Evolutionary conservation across 306 rosid genomes (phyloP).

Genomic region (Prunus campanulata): DNA sequence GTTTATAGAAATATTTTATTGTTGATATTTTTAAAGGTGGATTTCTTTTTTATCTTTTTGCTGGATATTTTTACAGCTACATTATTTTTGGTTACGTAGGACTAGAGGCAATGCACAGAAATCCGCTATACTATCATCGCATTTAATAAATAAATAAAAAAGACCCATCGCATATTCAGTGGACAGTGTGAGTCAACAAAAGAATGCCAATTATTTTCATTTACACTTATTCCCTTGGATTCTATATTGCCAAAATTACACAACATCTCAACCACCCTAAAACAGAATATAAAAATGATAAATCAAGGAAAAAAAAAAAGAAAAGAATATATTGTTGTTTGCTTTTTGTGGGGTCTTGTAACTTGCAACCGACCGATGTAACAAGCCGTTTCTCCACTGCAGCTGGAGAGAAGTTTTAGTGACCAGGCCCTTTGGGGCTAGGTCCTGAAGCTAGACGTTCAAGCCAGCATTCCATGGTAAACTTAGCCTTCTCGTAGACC

Average conservation of each 20-base stretch:
- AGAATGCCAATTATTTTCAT: background rate
- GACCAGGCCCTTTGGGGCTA: constrained; percentile 36
- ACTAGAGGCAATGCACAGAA: too few species aligned
- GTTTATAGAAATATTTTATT: too few species aligned
- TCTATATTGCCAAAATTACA: background rate
- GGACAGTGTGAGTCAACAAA: background rate
- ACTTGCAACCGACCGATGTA: background rate
- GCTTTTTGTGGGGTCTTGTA: background rate
- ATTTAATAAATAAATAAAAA: too few species aligned
- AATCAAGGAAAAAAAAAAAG: background rate
- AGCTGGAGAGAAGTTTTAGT: background rate
- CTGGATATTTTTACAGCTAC: too few species aligned
- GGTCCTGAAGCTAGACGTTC: constrained; percentile 34
- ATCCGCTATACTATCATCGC: too few species aligned
- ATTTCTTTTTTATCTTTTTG: too few species aligned
- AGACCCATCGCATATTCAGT: background rate
- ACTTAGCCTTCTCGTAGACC: constrained; percentile 20
- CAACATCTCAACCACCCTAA: background rate
- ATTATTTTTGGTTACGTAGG: too few species aligned
- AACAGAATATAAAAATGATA: background rate
- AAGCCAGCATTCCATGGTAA: constrained; percentile 32
- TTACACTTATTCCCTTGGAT: background rate
- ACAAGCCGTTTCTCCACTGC: too few species aligned
- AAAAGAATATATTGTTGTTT: background rate
- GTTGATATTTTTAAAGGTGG: too few species aligned